Evolutionary conservation across 2,329 filamentous ascomycete species (phyloP), one percentile per base, ranked within the genome.

Genomic region (Onygena corvina): DNA sequence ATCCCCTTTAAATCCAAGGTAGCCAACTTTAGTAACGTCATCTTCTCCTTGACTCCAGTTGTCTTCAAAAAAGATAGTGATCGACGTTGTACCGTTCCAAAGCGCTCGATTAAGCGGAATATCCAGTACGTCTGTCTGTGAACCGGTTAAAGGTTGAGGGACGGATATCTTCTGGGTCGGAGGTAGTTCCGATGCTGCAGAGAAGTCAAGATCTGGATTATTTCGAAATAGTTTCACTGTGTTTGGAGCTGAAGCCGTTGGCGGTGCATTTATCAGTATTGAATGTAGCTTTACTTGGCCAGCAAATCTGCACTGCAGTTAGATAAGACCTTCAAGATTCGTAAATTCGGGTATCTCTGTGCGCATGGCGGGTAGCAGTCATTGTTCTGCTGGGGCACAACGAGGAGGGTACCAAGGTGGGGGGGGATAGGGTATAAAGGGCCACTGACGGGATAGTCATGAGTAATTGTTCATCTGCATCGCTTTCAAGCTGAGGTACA

Each of bases 201-300:
- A 68, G 67, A 96, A 98, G 70, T 96, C 92, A 52, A 98, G 71
- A 66, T 89, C 81, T 54, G 86, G 80, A 51, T 81, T 79, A 74
- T 98, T 98, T 69, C 85, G 75, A 71, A 87, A 93, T 42, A 98
- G 72, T 62, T 89, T 88, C 42, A 96, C 73, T 2, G 86, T 95
- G 54, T 77, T 78, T 1, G 92, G 92, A 2, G 88, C 86, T 20
- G 76, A 79, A 48, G 72, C 64, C 5, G 81, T 79, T 35, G 79
- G 73, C 1, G 85, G 86, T 1, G 86, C 86, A 62, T 90, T 87
- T 52, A 98, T 69, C 20, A 95, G 76, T 61, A 98, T 81, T 21
- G 85, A 82, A 69, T 96, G 89, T 1, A 98, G 80, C 61, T 93
- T 94, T 52, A 95, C 80, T 67, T 95, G 89, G 44, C 86, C 89